Base-by-base conservation (phyloP, 306 rosid species). In the Cucumis hystrix region DNA sequence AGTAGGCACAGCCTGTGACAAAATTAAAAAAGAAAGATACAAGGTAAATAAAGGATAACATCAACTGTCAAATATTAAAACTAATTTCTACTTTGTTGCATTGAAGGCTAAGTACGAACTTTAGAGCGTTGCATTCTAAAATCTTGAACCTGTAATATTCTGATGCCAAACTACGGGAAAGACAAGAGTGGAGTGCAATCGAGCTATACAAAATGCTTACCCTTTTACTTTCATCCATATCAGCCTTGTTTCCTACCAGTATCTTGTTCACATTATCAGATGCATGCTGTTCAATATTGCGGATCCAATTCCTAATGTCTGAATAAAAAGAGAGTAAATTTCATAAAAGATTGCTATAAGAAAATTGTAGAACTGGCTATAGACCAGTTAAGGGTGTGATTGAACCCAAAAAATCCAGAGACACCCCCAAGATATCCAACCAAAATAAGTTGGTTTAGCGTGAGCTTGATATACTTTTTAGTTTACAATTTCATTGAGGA, bases 251-350 rank as follows among this genome's bases (percentile, higher is more conserved):
- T 55, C 90, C 96, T 64, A 91, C 96, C 72, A 91, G 88, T 79
- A 91, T 83, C 90, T 88, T 91, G 85, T 87, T 87, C 80, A 91
- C 96, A 83, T 83, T 91, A 83, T 83, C 96, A 79, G 96, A 91
- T 65, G 96, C 96, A 82, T 91, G 93, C 63, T 91, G 96, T 77
- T 91, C 96, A 68, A 91, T 91, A 78, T 91, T 91, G 86, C 91
- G 93, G 80, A 91, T 91, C 96, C 96, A 91, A 86, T 91, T 91
- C 87, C 86, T 87, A 82, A 91, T 91, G 84, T 89, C 96, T 91
- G 90, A 47, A 83, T 45, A 83, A 74, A 64, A 77, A 65, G 13
- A 71, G 35, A 52, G 16, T 16, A 30, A 30, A 17, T 61, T 72
- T 25, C 7, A 10, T 43, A 25, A 76, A 28, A 25, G 25, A 75